Base-by-base conservation (phyloP, 1,284 basidiomycete species). In the Anthracocystis walkeri region DNA sequence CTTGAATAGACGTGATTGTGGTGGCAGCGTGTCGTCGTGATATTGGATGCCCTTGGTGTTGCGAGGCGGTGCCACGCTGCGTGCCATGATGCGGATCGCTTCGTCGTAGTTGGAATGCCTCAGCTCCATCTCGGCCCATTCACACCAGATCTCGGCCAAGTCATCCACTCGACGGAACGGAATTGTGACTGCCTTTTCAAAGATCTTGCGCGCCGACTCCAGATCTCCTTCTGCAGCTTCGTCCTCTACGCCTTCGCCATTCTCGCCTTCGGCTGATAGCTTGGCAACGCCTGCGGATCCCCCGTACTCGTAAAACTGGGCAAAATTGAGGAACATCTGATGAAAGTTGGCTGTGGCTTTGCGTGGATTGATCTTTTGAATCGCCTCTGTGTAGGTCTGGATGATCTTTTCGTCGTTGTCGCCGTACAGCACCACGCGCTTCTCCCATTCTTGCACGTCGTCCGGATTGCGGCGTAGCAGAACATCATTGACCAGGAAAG, bases 361-460 rank as follows among this genome's bases (percentile, higher is more conserved):
- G 62, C 93, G 90, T 7, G 97, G 93, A 62, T 91, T 90, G 86
- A 99, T 90, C 0, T 93, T 96, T 73, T 93, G 92, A 50, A 98
- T 87, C 1, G 97, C 96, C 79, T 90, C 89, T 45, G 91, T 92
- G 85, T 98, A 99, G 3, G 95, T 98, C 80, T 93, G 92, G 16
- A 94, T 92, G 20, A 97, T 92, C 88, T 95, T 95, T 78, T 92
- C 93, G 84, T 99, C 96, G 79, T 97, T 90, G 55, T 94, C 91
- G 14, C 92, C 96, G 89, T 91, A 95, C 44, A 99, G 86, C 4
- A 94, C 94, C n/a, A 98, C 90, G 11, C 95, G 89, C 87, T 99
- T 99, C 87, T 98, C 96, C 97, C 97, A 99, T 85, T 99, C 97
- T 80, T 97, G 95, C 0, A 99, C 96, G 81, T 99, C 97, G 82